phyloP scores from a whole-genome alignment of 176 grass and related monocot genomes.

The Coix lacrymajobi region DNA sequence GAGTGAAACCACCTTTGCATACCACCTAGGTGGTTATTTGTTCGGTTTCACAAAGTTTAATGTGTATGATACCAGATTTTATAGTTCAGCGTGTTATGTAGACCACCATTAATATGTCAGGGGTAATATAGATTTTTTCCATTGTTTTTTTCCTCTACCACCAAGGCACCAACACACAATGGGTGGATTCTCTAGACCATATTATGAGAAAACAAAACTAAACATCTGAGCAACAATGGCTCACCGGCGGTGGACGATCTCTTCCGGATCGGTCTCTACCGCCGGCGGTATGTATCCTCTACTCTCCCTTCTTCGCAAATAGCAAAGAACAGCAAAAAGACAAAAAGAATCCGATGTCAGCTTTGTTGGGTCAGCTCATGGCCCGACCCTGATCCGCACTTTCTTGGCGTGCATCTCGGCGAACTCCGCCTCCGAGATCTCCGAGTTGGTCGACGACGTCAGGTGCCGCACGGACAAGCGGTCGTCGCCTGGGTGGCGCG shows the following conservation, averaged over 20 bases:
- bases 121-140: too few relatives aligned
- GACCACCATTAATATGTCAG: too few relatives aligned
- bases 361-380: background rate
- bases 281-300: conserved; percentile 5
- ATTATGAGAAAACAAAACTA: background rate
- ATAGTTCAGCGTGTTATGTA: too few relatives aligned
- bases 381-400: conserved; percentile 7
- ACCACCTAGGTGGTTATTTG: too few relatives aligned
- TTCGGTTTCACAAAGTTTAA: too few relatives aligned
- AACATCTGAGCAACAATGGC: conserved; percentile 7
- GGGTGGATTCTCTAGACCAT: conserved; percentile 46
- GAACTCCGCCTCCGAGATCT: conserved; percentile 36
- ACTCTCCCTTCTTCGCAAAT: background rate
- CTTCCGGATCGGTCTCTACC: conserved; percentile 41
- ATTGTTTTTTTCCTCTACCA: background rate
- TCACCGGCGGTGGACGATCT: conserved; percentile 43
- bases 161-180: background rate
- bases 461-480: conserved; percentile 45
- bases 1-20: too few relatives aligned
- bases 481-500: conserved; percentile 8
- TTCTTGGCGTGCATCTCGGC: conserved; percentile 44
- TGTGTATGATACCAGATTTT: too few relatives aligned
- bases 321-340: conserved; percentile 14
- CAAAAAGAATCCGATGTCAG: background rate
- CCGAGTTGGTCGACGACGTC: conserved; percentile 47